phyloP scores from a whole-genome alignment of 2,329 filamentous ascomycete genomes.

The Seiridium cupressi region DNA sequence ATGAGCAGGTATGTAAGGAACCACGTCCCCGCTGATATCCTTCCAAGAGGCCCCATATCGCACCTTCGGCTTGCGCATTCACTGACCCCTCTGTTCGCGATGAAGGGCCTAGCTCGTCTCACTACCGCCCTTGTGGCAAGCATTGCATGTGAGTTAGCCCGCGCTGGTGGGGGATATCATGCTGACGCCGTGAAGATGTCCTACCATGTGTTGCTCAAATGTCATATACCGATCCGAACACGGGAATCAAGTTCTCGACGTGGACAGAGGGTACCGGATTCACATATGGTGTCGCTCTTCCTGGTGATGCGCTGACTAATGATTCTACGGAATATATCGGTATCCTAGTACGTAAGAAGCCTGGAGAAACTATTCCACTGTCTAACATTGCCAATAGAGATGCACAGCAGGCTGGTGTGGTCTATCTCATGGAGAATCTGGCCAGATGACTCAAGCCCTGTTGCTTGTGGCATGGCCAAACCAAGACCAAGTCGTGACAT shows the following conservation, averaged over 20 bases:
- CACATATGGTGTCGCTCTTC: slow-evolving; percentile 26
- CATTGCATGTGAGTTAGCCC: slow-evolving; percentile 23
- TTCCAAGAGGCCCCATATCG: neutral
- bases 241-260: slow-evolving; percentile 27
- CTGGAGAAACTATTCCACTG: slow-evolving; percentile 10
- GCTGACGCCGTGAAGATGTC: slow-evolving; percentile 21
- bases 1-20: neutral
- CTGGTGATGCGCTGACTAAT: slow-evolving; percentile 26
- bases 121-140: slow-evolving; percentile 26
- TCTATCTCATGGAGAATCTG: slow-evolving; percentile 27
- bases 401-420: slow-evolving; percentile 29
- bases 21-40: neutral
- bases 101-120: slow-evolving; percentile 26
- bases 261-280: slow-evolving; percentile 20
- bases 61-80: slow-evolving; percentile 8
- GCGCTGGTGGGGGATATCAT: neutral
- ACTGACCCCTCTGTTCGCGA: slow-evolving; percentile 19
- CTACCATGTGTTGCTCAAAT: slow-evolving; percentile 25
- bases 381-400: slow-evolving; percentile 16
- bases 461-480: slow-evolving; percentile 55
- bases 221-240: slow-evolving; percentile 27
- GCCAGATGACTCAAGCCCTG: slow-evolving; percentile 30
- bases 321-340: slow-evolving; percentile 29
- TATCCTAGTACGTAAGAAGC: slow-evolving; percentile 21
- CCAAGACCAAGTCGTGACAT: slow-evolving; percentile 52